Conservation (phyloP, 2,329 filamentous ascomycete species). For the Hypocrella siamensis region DNA sequence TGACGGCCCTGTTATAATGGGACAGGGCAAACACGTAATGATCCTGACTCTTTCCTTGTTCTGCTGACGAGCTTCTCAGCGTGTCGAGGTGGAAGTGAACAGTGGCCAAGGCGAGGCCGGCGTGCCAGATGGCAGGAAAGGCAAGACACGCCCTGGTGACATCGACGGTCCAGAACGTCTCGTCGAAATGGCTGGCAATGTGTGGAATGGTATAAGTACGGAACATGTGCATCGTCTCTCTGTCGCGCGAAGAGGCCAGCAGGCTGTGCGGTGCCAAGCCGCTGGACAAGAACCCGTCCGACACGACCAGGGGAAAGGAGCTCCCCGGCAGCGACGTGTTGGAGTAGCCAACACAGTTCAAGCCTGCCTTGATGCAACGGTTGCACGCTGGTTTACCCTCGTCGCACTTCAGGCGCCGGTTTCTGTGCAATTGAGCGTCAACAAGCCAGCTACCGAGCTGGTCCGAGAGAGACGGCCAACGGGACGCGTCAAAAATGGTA, state of each 20-base stretch:
- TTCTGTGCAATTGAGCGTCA: neutral
- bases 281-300: neutral
- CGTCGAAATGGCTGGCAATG: neutral
- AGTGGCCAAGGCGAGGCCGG: neutral
- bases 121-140: neutral
- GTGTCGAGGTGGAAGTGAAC: neutral
- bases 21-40: neutral
- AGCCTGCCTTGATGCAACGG: slow-evolving; percentile 6
- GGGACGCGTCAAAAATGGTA: too few relatives aligned
- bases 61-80: neutral
- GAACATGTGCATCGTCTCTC: neutral
- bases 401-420: slow-evolving; percentile 8
- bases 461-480: too few relatives aligned
- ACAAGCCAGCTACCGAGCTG: too few relatives aligned
- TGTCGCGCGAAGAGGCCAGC: neutral
- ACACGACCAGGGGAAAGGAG: neutral
- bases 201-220: neutral
- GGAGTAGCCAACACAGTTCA: slow-evolving; percentile 6
- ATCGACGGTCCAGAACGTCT: neutral
- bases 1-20: neutral
- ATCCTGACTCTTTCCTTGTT: neutral
- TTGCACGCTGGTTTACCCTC: slow-evolving; percentile 5
- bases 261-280: neutral
- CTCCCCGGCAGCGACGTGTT: neutral
- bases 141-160: neutral